Evolutionary conservation across 1,139 yeast genomes (phyloP), one percentile per base, ranked within the genome.

Genomic region (Pichia sp.): DNA sequence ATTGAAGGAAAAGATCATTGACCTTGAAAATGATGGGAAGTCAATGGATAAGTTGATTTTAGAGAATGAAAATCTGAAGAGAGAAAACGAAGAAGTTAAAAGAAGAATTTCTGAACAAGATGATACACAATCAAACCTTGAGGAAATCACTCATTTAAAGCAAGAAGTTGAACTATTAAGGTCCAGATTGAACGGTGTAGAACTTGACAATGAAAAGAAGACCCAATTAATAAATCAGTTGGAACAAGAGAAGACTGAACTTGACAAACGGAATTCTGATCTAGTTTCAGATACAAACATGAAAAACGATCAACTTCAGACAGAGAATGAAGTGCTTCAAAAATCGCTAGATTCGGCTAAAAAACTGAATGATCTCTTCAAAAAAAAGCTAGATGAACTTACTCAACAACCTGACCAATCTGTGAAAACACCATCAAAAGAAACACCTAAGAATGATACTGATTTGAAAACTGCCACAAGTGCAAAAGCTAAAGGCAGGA

Each of bases 351-450:
- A 46, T 11, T 53, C 59, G 0, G 34, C 45, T 9, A 41, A 46
- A 12, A 55, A 50, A 28, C 36, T 58, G 26, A 43, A 46, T 20
- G 51, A 50, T 31, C 39, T 51, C 15, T 58, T 55, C 35, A 58
- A 53, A 28, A 52, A 53, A 8, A 55, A 53, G 35, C 46, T 55
- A 1, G 42, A 48, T 3, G 21, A 46, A 5, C 40, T 56, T 24
- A 44, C 46, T 14, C 49, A 48, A 10, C 51, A 36, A 9, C n/a
- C n/a, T 30, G 32, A 10, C 5, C 7, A 25, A 34, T 28, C 18
- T 5, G 12, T 30, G 24, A 25, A 47, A 36, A 28, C 38, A 28
- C 28, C 24, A 35, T 24, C 23, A 22, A 18, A 15, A 35, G n/a
- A n/a, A n/a, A n/a, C n/a, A n/a, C n/a, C n/a, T n/a, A n/a, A n/a